Conservation (phyloP, 345 rosid species). For the Euphorbia tirucalli region DNA sequence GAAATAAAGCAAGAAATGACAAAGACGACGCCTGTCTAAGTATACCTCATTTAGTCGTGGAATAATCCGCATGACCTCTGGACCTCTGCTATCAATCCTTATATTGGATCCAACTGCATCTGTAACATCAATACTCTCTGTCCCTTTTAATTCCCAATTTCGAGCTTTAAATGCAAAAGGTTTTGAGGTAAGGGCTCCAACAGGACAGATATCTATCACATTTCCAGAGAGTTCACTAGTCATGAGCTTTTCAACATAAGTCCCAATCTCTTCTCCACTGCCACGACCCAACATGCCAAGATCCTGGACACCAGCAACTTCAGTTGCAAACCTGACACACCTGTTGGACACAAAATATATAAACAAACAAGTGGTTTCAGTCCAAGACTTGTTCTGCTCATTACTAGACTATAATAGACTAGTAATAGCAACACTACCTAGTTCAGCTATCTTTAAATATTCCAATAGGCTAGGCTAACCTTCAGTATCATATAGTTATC, state of each 20-base stretch:
- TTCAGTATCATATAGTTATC: neutral
- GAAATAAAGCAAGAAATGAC: constrained; percentile 1
- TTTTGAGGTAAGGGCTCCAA: constrained; percentile 95
- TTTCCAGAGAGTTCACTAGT: constrained; percentile 99
- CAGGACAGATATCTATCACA: constrained; percentile 97
- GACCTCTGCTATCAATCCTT: constrained; percentile 96
- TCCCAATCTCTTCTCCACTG: constrained; percentile 99
- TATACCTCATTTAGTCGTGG: constrained; percentile 94
- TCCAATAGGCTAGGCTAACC: neutral
- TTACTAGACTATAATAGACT: neutral
- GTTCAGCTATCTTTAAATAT: neutral
- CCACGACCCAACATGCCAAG: constrained; percentile 99
- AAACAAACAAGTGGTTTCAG: neutral
- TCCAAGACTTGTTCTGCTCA: constrained; percentile 8
- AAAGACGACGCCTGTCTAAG: constrained; percentile 8
- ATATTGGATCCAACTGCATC: constrained; percentile 98
- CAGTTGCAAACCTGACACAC: constrained; percentile 97
- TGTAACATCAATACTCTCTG: constrained; percentile 90
- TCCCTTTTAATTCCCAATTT: constrained; percentile 98
- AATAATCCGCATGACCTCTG: constrained; percentile 89
- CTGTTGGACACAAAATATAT: constrained; percentile 31
- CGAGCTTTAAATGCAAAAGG: constrained; percentile 99
- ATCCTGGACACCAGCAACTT: constrained; percentile 97
- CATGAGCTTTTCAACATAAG: constrained; percentile 98
- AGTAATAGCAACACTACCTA: constrained; percentile 4